Percentiles rank a stretch among this genome's conserved stretches.
Conservation (phyloP, 2,329 filamentous ascomycete species). For the Fusarium xylarioides region DNA sequence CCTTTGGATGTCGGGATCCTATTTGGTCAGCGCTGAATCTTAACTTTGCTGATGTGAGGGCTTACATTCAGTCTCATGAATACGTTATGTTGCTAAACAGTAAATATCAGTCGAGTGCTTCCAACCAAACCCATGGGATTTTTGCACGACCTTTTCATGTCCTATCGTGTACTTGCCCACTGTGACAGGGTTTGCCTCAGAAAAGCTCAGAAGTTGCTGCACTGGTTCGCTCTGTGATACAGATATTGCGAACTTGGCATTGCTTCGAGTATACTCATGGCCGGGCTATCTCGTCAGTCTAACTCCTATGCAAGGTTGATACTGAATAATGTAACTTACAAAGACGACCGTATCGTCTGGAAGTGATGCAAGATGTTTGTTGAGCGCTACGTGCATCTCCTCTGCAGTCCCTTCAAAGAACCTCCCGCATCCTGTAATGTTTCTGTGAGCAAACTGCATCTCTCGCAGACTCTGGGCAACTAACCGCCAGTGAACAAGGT, state of each 20-base stretch:
- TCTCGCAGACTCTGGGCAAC: fast-evolving
- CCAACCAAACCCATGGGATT: fast-evolving
- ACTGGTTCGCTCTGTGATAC: neutral
- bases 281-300: neutral
- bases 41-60: fast-evolving
- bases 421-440: neutral
- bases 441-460: fast-evolving
- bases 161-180: neutral
- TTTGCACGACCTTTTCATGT: neutral
- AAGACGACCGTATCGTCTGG: neutral
- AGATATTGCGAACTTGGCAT: neutral
- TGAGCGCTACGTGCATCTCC: neutral
- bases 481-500: neutral
- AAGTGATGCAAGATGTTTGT: neutral
- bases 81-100: neutral
- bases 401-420: neutral
- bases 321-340: neutral
- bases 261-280: neutral
- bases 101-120: fast-evolving
- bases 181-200: neutral
- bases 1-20: neutral
- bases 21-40: neutral
- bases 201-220: neutral
- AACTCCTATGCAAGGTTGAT: fast-evolving
- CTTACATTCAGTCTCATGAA: neutral